These are phyloP conservation scores for Fusarium liriodendri DNA, from an alignment of 2,329 filamentous ascomycete species.

Conservation along the genomic window DNA sequence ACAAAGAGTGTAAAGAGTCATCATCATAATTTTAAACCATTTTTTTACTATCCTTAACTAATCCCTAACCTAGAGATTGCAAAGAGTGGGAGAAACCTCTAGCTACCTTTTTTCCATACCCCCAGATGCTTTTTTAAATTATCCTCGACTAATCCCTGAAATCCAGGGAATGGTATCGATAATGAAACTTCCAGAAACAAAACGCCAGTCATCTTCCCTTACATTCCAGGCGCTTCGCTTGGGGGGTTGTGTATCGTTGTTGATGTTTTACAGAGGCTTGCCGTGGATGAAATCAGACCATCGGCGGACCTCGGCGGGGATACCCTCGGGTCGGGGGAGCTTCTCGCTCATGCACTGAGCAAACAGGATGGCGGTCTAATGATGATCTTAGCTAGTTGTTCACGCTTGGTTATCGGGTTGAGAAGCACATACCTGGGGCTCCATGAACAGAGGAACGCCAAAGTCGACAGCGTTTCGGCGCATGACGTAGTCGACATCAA, in stretches of 20 bases:
- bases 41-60: background rate
- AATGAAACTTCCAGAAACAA: conserved; percentile 33
- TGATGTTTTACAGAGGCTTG: conserved; percentile 73
- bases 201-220: conserved; percentile 32
- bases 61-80: background rate
- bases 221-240: conserved; percentile 13
- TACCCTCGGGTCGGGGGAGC: conserved; percentile 87
- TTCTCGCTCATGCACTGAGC: conserved; percentile 98
- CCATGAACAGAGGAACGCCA: conserved; percentile 97
- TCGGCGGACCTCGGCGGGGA: conserved; percentile 88
- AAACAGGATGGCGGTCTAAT: conserved; percentile 91
- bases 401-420: background rate
- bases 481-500: conserved; percentile 98
- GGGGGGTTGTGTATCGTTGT: background rate
- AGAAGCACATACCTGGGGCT: conserved; percentile 81
- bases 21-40: background rate
- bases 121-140: conserved; percentile 8
- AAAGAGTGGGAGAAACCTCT: background rate
- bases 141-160: conserved; percentile 13
- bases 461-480: conserved; percentile 98
- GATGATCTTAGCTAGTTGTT: conserved; percentile 44
- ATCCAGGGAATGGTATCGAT: conserved; percentile 21
- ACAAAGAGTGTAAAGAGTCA: background rate
- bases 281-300: conserved; percentile 97
- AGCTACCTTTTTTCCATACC: background rate